Base-by-base conservation (phyloP, 2,329 filamentous ascomycete genomes). In the Bisporella sp. region DNA sequence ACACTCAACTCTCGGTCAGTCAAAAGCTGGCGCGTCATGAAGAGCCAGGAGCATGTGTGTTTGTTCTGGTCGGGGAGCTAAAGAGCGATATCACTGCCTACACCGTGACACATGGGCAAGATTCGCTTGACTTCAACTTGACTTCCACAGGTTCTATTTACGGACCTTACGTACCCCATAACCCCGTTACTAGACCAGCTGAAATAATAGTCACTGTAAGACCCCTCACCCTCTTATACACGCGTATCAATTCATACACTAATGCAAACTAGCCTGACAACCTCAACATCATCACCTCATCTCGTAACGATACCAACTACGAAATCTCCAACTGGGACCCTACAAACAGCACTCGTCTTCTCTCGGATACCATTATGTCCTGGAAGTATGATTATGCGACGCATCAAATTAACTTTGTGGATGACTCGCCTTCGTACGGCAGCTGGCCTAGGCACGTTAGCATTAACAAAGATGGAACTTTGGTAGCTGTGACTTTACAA, bases 271-370 rank as follows among this genome's bases (percentile, higher is more conserved):
- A 81, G 79, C 77, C 79, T 45, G 77, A 82, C 60, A 70, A 74
- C 53, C 77, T 74, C 35, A 87, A 81, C 69, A 64, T 90, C 47
- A 72, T 86, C 57, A 75, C 85, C 41, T 85, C 83, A 2, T 86
- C 85, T 56, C 82, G 87, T 54, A 77, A 78, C 62, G 84, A 84
- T 62, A 71, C 69, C 43, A 68, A 73, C 28, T 77, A 82, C 62
- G 60, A 61, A 12, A 71, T 78, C 49, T 67, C 72, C 51, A 72
- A 73, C 65, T 73, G 71, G 57, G 71, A 76, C 59, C 49, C 66
- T 51, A 54, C 60, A 57, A 70, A 75, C 62, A 67, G 58, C 55
- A 73, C 71, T 6, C 54, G 59, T 8, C 70, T 81, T 50, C 62
- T 73, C 6, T 84, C 82, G 0, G 84, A 88, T 64, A 77, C 84